Evolutionary conservation across 768 basidiomycete species (phyloP), one percentile per base, ranked within the genome.

Genomic region (Lepiota venenata): DNA sequence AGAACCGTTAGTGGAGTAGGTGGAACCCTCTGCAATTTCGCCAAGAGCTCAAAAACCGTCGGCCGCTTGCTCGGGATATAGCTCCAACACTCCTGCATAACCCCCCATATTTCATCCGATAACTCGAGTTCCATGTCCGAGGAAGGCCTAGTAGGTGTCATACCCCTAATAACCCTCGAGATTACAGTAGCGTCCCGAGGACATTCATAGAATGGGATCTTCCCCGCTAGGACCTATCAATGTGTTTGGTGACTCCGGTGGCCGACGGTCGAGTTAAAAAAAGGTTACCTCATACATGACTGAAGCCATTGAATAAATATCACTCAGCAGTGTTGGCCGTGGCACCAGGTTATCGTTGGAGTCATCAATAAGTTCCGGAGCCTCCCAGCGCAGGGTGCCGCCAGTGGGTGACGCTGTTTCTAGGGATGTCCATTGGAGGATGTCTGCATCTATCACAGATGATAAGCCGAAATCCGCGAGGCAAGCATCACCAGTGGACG

Each of bases 271-370:
- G 15, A 20, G 16, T 35, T 38, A 35, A 21, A 38, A 11, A 10
- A 10, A 48, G n/a, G 32, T 40, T 32, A 62, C 63, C 57, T 64
- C 63, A 29, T 56, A 63, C 25, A 53, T 58, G 4, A 61, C 59
- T 47, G 50, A 59, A 2, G 56, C 59, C 41, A 61, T 27, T 35
- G 63, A 47, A 39, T 64, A 64, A 12, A 63, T 44, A 16, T 64
- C 63, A 43, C 53, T 58, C 25, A 42, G 37, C 15, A 47, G 48
- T 2, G 52, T 47, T 4, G 53, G 22, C 7, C 25, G 29, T n/a
- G n/a, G 14, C 6, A 41, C 14, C 3, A n/a, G n/a, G 25, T 21
- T 27, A 27, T 52, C 51, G 16, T 25, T 22, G 6, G 15, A 15
- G 12, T 35, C 44, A 2, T 65, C 63, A 20, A 52, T 44, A 6